Evolutionary conservation across 1,284 basidiomycete species (phyloP).

Genomic region (Leccinum colubrinum): DNA sequence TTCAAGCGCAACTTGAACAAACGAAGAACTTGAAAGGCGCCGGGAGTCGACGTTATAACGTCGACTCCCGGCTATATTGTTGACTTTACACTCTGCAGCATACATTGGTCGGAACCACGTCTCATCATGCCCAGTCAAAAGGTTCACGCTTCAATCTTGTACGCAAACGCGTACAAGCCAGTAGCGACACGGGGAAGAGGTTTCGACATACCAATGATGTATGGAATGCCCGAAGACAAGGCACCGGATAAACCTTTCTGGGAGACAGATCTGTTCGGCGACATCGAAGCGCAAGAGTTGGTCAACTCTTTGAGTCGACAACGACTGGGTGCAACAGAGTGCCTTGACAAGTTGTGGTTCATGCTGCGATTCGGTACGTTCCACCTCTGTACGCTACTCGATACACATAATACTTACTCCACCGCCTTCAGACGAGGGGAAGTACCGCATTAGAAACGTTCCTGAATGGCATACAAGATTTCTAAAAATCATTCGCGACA

Average conservation of each 20-base stretch:
- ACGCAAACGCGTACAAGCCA: neutral
- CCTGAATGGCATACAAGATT: constrained; percentile 11
- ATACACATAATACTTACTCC: neutral
- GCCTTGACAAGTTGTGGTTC: neutral
- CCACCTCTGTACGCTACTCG: neutral
- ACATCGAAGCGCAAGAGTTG: neutral
- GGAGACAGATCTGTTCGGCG: neutral
- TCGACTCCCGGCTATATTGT: neutral
- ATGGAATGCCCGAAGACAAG: neutral
- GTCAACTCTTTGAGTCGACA: neutral
- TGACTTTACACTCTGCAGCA: neutral
- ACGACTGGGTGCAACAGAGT: neutral
- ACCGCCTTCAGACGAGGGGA: constrained; percentile 22
- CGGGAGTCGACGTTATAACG: no score
- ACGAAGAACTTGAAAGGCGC: no score
- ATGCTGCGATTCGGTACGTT: constrained; percentile 19
- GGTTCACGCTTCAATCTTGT: neutral
- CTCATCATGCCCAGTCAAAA: neutral
- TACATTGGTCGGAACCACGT: neutral
- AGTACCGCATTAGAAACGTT: constrained; percentile 13
- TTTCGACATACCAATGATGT: neutral
- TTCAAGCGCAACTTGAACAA: neutral
- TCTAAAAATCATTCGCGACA: constrained; percentile 9
- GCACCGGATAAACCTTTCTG: neutral
- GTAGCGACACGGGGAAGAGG: neutral